Evolutionary conservation across 768 basidiomycete species (phyloP), one percentile per base, ranked within the genome.

Genomic region (Leccinum boreale): DNA sequence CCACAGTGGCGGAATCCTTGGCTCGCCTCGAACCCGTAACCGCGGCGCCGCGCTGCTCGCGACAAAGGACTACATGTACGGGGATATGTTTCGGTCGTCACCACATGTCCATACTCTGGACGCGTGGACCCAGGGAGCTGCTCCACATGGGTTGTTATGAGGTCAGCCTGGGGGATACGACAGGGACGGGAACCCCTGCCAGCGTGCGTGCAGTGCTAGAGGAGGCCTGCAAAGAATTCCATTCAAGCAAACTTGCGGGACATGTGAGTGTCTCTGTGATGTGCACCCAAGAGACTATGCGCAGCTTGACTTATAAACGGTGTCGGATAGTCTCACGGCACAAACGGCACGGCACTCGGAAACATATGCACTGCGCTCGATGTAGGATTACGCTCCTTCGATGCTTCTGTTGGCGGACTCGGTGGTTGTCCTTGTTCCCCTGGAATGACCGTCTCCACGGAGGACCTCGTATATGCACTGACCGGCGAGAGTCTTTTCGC

Each of bases 381-480:
- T 11, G 74, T 85, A 52, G 95, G 94, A 15, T 74, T 97, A 10
- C 81, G 86, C 12, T 90, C 92, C 3, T 81, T 98, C 47, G 94
- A 90, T 67, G 79, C 90, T 2, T 86, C 89, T 1, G 85, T 97
- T 4, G 24, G 24, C 23, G 23, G 94, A 1, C 84, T 97, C 2
- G 95, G 96, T 2, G 94, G 95, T 17, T 98, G 96, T 67, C 94
- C 94, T 3, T 98, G 92, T 73, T 94, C 24, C 24, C 4, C 24
- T 24, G 24, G 24, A 24, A 4, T 3, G 23, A 23, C 3, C 24
- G 24, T 24, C 4, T 4, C 24, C 24, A 24, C 24, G 24, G 24
- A 24, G 24, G 24, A 24, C 4, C 1, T 24, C 24, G 24, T 24
- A 24, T 24, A 24, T 24, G 24, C 4, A 4, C 24, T 24, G 24